These are phyloP conservation scores for Diplodia corticola DNA, from an alignment of 2,329 filamentous ascomycete genomes.

Conservation along the genomic window DNA sequence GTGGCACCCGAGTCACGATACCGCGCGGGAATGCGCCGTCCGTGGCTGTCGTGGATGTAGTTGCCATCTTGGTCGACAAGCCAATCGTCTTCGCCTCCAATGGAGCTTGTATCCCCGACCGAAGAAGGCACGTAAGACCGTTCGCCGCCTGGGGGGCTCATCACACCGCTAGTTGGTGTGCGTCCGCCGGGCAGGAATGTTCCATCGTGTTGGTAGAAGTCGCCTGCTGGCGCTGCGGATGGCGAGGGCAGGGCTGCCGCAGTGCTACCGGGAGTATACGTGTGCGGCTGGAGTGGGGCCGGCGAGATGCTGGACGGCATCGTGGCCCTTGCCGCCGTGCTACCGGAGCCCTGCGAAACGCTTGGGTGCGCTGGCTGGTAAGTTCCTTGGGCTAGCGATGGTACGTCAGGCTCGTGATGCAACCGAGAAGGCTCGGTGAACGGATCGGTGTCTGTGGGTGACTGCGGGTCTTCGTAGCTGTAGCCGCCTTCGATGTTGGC, in stretches of 20 bases:
- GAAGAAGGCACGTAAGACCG: slow-evolving; percentile 38
- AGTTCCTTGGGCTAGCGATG: slow-evolving; percentile 35
- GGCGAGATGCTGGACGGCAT: background rate
- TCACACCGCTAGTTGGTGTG: slow-evolving; percentile 12
- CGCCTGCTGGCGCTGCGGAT: slow-evolving; percentile 28
- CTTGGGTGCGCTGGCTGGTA: slow-evolving; percentile 27
- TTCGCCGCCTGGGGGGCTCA: slow-evolving; percentile 26
- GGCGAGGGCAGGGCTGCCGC: slow-evolving; percentile 26
- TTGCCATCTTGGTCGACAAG: slow-evolving; percentile 40
- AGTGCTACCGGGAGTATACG: slow-evolving; percentile 16
- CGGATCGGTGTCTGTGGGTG: slow-evolving; percentile 62
- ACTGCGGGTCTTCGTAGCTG: slow-evolving; percentile 51
- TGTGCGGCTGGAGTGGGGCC: slow-evolving; percentile 22
- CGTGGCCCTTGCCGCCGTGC: background rate
- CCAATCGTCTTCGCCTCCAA: slow-evolving; percentile 41
- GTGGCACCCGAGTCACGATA: slow-evolving; percentile 24
- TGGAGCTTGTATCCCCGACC: slow-evolving; percentile 34
- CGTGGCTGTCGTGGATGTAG: slow-evolving; percentile 38
- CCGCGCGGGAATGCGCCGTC: slow-evolving; percentile 34
- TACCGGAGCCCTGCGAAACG: slow-evolving; percentile 28
- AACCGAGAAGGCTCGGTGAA: slow-evolving; percentile 52
- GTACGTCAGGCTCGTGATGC: slow-evolving; percentile 34
- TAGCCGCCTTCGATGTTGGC: slow-evolving; percentile 44
- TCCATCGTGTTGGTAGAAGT: slow-evolving; percentile 42
- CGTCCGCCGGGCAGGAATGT: slow-evolving; percentile 35